phyloP scores from a whole-genome alignment of 306 rosid genomes.

The Sindora glabra region DNA sequence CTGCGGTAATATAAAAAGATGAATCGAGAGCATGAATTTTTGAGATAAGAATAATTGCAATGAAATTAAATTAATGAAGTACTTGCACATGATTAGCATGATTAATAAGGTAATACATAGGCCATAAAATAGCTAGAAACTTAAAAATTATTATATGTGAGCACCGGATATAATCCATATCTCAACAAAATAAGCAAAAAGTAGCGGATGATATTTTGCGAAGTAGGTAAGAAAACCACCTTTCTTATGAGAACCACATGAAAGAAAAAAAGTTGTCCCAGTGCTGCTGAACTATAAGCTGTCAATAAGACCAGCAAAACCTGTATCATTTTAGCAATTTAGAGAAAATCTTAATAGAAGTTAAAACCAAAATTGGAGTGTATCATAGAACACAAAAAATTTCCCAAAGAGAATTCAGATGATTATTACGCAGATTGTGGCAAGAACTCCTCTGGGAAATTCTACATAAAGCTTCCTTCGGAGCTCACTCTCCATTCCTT shows the following conservation, averaged over 20 bases:
- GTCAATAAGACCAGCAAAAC: constrained; percentile 57
- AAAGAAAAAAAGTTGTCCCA: constrained; percentile 93
- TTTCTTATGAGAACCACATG: constrained; percentile 82
- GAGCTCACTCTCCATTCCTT: constrained; percentile 70
- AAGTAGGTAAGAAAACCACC: too few species aligned
- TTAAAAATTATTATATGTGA: too few species aligned
- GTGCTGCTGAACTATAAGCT: constrained; percentile 81
- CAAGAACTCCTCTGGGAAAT: constrained; percentile 78
- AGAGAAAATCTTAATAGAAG: too few species aligned
- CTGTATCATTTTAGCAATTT: too few species aligned
- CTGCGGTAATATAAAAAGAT: constrained; percentile 39
- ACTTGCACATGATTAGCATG: too few species aligned
- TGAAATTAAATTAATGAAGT: too few species aligned
- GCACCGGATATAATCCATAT: too few species aligned
- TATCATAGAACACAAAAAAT: neutral
- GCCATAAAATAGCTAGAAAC: too few species aligned
- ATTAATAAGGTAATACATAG: too few species aligned
- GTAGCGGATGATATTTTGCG: too few species aligned
- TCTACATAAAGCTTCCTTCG: constrained; percentile 38
- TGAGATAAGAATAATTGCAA: neutral
- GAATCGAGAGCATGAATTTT: too few species aligned
- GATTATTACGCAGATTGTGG: constrained; percentile 62
- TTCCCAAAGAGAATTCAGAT: neutral
- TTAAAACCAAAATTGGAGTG: neutral
- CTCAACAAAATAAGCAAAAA: too few species aligned